Evolutionary conservation across 176 grass and related monocot species (phyloP), one percentile per base, ranked within the genome.

Genomic region (Olyra latifolia): DNA sequence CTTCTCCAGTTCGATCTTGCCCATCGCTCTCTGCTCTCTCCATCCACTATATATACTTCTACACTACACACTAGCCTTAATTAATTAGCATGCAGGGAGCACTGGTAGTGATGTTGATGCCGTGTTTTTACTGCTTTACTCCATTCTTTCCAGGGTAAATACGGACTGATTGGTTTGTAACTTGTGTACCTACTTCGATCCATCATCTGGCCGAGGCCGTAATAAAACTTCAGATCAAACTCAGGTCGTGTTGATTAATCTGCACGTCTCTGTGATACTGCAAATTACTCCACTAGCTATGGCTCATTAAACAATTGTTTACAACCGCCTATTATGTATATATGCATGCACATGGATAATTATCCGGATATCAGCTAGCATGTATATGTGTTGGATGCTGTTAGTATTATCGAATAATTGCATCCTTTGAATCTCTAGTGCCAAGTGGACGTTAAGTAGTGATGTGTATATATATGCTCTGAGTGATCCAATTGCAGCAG

Each of bases 121-220:
- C 17, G 25, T 58, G 29, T 44, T 45, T 35, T 77, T 44, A 10
- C 14, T 38, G 13, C 11, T 64, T 48, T 41, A 12, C 61, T 69
- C 35, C 59, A 80, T 84, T 75, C 62, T 80, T 86, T 82, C 54
- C 17, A 45, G 78, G 66, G 83, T 80, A 84, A 80, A 89, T 80
- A 80, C 66, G 47, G 80, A 66, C 39, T 65, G 67, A 58, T 35
- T 83, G 48, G 66, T 73, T 73, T 72, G 86, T 76, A 89, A 80
- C 62, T 66, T 50, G 67, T 80, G 32, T 55, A 77, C 28, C 32
- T 16, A 35, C 32, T 35, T 35, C 1, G 32, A 35, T 35, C 10
- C 57, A 20, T 80, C 24, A 32, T 70, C 35, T 41, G 25, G 67
- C 35, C 10, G n/a, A 52, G 5, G 27, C 57, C 47, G 10, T 25